A percentile compares a stretch with the other conserved stretches of the same genome.
Evolutionary conservation across 495 filamentous ascomycete species (phyloP).

Genomic region (Neurospora africana): DNA sequence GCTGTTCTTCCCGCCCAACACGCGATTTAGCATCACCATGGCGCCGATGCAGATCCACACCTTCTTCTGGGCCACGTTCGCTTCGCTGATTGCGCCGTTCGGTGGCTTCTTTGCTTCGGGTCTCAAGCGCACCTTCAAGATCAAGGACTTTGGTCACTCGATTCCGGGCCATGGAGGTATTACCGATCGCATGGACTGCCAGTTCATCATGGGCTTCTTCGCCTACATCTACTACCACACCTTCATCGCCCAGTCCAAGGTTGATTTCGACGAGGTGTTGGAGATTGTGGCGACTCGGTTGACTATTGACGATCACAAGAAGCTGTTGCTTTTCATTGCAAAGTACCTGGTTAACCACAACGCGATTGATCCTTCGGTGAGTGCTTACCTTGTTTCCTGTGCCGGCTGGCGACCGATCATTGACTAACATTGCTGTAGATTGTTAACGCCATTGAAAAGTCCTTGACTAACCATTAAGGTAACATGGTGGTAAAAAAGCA

Average conservation of each 20-base stretch:
- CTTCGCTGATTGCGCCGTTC: conserved; percentile 94
- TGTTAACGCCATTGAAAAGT: conserved; percentile 3
- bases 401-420: background rate
- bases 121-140: conserved; percentile 97
- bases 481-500: background rate
- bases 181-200: conserved; percentile 98
- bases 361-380: conserved; percentile 9
- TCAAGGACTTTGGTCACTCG: conserved; percentile 98
- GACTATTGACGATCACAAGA: conserved; percentile 72
- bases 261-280: conserved; percentile 73
- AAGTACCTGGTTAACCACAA: conserved; percentile 87
- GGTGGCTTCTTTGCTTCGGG: conserved; percentile 98
- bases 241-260: conserved; percentile 82
- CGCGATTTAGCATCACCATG: conserved; percentile 47
- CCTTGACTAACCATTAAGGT: background rate
- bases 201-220: conserved; percentile 99
- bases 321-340: conserved; percentile 71
- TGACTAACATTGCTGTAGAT: background rate
- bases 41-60: conserved; percentile 94
- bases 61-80: conserved; percentile 82
- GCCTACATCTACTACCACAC: conserved; percentile 97
- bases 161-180: conserved; percentile 98
- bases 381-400: background rate
- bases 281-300: conserved; percentile 81
- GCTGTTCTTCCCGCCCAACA: conserved; percentile 45